Evolutionary conservation across 768 basidiomycete species (phyloP), one percentile per base, ranked within the genome.

Genomic region (Clitopilus hobsonii): DNA sequence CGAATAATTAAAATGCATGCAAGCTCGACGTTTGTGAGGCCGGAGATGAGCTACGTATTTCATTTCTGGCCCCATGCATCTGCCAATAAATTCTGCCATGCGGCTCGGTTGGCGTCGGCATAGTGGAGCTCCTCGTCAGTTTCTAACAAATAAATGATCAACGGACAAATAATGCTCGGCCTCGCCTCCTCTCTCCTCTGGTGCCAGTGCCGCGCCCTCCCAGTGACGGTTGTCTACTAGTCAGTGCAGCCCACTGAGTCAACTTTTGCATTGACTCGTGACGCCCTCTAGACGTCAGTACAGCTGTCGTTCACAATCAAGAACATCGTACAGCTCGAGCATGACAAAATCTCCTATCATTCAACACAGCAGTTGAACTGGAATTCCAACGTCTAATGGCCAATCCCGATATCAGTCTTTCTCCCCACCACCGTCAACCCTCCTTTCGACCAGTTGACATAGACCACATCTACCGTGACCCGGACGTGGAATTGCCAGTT

Each of bases 391-490:
- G n/a, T n/a, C 8, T 14, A 51, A 22, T 29, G 28, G 20, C 50
- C 26, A 29, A 29, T 28, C n/a, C 50, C 50, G 28, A 51, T 29
- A 36, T 29, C 28, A 25, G 41, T 36, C 3, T 23, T 58, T 27
- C 59, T 50, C 51, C 58, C 54, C 54, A 55, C 51, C 53, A 45
- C 58, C n/a, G 38, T 58, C 23, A 45, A 18, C 41, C 41, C 16
- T n/a, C n/a, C n/a, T 30, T 30, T 8, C 53, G 49, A 24, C 61
- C 61, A 2, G 49, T 54, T 41, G 52, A 55, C 54, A 53, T 65
- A 20, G 61, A 62, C 30, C 61, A 61, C 38, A 54, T 65, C 6
- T 61, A 56, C 38, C 56, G 36, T 18, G 63, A 65, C 51, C 58
- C 53, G 4, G 52, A 57, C 26, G 26, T 29, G 18, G 27, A 29